phyloP scores from a whole-genome alignment of 2,329 filamentous ascomycete species.

The Arthroderma sp. region DNA sequence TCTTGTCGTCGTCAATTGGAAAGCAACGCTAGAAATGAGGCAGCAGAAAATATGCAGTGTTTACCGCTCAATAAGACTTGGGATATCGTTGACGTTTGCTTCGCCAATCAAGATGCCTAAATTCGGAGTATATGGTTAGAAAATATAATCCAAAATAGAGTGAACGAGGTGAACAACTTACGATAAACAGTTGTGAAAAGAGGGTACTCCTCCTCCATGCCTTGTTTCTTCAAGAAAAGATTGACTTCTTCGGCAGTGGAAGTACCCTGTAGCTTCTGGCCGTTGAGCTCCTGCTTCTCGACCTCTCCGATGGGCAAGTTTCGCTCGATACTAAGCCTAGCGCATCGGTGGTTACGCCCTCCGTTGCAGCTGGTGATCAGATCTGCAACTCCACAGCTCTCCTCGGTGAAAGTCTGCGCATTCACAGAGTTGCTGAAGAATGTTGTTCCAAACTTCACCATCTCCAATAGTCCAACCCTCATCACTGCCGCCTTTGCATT shows the following conservation, averaged over 20 bases:
- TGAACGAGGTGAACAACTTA: slow-evolving; percentile 21
- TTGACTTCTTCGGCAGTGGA: slow-evolving; percentile 86
- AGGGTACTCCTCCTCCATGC: slow-evolving; percentile 71
- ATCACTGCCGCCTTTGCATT: slow-evolving; percentile 98
- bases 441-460: slow-evolving; percentile 87
- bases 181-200: slow-evolving; percentile 78
- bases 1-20: neutral
- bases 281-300: slow-evolving; percentile 80
- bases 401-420: slow-evolving; percentile 84
- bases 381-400: slow-evolving; percentile 88
- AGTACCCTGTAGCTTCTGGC: slow-evolving; percentile 92
- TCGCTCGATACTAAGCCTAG: slow-evolving; percentile 71
- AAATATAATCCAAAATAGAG: slow-evolving; percentile 2
- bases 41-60: slow-evolving; percentile 2
- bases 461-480: slow-evolving; percentile 88
- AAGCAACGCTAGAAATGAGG: neutral
- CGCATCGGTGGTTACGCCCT: slow-evolving; percentile 87
- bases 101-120: slow-evolving; percentile 62
- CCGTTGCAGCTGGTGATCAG: slow-evolving; percentile 87
- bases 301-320: slow-evolving; percentile 73
- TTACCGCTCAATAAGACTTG: slow-evolving; percentile 47
- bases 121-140: slow-evolving; percentile 13
- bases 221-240: slow-evolving; percentile 67
- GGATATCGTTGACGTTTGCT: slow-evolving; percentile 68
- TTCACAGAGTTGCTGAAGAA: slow-evolving; percentile 80